A percentile compares a stretch with the other conserved stretches of the same genome.
phyloP scores from a whole-genome alignment of 768 basidiomycete genomes.

The Fomitopsis serialis region DNA sequence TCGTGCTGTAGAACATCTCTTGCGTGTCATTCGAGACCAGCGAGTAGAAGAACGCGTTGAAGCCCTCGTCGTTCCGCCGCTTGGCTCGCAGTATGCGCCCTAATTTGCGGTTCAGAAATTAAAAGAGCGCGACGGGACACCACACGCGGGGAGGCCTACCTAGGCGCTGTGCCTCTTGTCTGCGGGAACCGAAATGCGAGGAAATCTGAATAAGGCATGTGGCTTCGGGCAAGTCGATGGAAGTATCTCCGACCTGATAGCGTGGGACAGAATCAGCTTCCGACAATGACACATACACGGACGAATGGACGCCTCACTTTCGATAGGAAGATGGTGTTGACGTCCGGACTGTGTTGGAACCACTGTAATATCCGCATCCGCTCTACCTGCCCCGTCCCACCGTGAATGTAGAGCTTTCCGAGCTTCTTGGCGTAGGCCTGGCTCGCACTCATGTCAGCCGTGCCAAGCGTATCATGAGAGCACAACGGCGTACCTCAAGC shows the following conservation, averaged over 20 bases:
- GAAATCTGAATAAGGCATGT: conserved; percentile 99
- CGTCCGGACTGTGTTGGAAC: conserved; percentile 92
- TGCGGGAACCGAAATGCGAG: conserved; percentile 95
- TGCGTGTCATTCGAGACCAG: conserved; percentile 98
- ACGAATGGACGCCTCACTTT: conserved; percentile 49
- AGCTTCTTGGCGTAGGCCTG: conserved; percentile 93
- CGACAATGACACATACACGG: background rate
- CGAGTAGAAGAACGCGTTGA: conserved; percentile 99
- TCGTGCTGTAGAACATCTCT: conserved; percentile 99
- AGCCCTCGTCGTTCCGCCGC: conserved; percentile 96
- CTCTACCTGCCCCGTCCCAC: conserved; percentile 90
- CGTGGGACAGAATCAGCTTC: background rate
- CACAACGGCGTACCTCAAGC: conserved; percentile 65
- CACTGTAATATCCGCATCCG: conserved; percentile 91
- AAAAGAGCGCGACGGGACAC: background rate
- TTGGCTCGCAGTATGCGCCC: conserved; percentile 97
- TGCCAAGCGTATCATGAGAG: background rate
- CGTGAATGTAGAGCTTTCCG: conserved; percentile 93
- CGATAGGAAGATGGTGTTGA: conserved; percentile 98
- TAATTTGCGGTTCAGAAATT: conserved; percentile 21
- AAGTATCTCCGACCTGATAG: conserved; percentile 89
- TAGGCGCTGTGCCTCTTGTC: conserved; percentile 95
- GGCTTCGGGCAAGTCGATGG: conserved; percentile 97
- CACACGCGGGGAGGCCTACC: conserved; percentile 41
- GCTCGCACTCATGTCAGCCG: background rate